Evolutionary conservation across 139 green algal species (phyloP).

Genomic region (Chlorella sp.): DNA sequence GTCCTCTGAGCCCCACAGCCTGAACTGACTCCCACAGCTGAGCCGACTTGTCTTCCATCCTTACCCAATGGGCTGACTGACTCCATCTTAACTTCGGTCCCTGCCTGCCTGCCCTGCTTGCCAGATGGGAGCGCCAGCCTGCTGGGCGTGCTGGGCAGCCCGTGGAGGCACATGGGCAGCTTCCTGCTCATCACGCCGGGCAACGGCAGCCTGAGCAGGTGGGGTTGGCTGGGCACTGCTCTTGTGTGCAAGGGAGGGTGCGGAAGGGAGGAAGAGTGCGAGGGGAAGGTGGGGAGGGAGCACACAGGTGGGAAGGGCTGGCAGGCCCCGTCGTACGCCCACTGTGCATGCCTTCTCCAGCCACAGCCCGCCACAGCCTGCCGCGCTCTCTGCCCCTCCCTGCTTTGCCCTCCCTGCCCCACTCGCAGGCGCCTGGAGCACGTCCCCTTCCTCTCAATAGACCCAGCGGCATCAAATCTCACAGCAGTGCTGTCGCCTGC

Average conservation of each 20-base stretch:
- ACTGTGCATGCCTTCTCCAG: neutral
- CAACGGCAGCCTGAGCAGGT: neutral
- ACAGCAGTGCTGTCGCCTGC: neutral
- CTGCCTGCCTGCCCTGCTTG: neutral
- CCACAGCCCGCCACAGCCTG: neutral
- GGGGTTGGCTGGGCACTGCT: neutral
- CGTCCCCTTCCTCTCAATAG: constrained; percentile 31
- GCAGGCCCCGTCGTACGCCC: neutral
- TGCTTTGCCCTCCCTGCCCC: no score
- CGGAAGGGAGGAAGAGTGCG: neutral
- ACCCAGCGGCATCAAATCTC: neutral
- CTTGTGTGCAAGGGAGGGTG: neutral
- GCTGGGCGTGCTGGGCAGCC: neutral
- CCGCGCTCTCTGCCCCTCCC: neutral
- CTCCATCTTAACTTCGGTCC: no score
- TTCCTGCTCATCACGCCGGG: constrained; percentile 37
- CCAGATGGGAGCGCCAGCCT: constrained; percentile 7
- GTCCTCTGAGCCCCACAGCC: no score
- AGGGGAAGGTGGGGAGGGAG: no score
- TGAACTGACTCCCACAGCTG: no score
- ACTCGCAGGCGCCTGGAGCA: neutral
- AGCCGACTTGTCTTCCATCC: no score
- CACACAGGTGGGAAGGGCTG: no score
- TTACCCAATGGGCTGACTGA: no score
- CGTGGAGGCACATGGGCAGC: neutral